Base-by-base conservation (phyloP, 805 yeast genomes). In the Metschnikowia sp. region DNA sequence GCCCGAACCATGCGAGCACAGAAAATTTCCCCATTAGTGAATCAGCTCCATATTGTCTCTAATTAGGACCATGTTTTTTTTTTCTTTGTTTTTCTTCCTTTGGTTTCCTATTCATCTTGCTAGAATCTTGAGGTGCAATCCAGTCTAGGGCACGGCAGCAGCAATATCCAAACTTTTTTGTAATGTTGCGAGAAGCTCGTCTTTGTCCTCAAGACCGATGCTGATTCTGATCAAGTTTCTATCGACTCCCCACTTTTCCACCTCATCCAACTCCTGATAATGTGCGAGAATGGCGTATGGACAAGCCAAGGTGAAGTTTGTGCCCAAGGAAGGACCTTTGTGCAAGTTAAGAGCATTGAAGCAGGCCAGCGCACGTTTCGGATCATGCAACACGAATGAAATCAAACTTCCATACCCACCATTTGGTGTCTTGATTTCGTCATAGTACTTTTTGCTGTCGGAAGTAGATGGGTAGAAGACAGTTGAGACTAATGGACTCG, bases 351-450 rank as follows among this genome's bases (percentile, higher is more conserved):
- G 77, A 7, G 79, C 74, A 65, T 91, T 82, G 69, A 86, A 91
- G 64, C 90, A 91, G n/a, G 70, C 70, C 34, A 76, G 74, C 0
- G 96, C 96, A 54, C 79, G 82, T 18, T 72, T 70, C 9, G 84
- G 80, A 5, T 80, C 75, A 44, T 79, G 66, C 67, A 91, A 88
- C 10, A 85, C 77, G 39, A 91, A 67, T 4, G 96, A 86, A 29
- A 91, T 73, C 45, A 90, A 72, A 0, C 96, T 96, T 37, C 97
- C 97, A 60, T 90, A 91, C 0, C 97, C 97, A 29, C 96, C 96
- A 18, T 72, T 70, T 6, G 73, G 62, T n/a, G 81, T 82, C 58
- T 79, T 84, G 36, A 88, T 70, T 3, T 68, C 76, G 54, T 91
- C 96, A 63, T 88, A 94, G 64, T 87, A 78, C 39, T 68, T 62